Evolutionary conservation across 306 rosid species (phyloP).

Genomic region (Malus fusca): DNA sequence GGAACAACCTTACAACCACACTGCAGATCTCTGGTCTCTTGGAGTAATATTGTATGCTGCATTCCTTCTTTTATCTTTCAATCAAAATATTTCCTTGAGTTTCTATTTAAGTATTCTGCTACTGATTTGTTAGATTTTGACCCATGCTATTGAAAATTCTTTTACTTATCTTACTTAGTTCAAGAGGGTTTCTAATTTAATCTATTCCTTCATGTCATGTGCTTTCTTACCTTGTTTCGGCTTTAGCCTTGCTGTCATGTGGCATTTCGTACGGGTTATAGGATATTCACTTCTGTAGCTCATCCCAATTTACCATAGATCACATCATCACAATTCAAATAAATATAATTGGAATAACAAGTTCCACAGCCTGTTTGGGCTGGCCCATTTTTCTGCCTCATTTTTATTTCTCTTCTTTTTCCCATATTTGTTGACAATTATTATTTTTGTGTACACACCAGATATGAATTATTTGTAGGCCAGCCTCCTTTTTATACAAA

Average conservation of each 20-base stretch:
- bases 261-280: not conserved
- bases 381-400: not conserved
- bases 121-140: constrained; percentile 2
- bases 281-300: not conserved
- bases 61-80: not conserved
- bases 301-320: not conserved
- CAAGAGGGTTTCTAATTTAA: not conserved
- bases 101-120: constrained; percentile 4
- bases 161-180: constrained; percentile 9
- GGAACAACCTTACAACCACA: constrained; percentile 93
- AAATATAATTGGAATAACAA: not conserved
- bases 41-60: constrained; percentile 85
- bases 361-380: not conserved
- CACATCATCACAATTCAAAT: not conserved
- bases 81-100: constrained; percentile 6
- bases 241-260: not conserved
- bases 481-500: constrained; percentile 98
- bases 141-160: not conserved
- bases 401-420: constrained; percentile 8
- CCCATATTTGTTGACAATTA: constrained; percentile 17
- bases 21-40: constrained; percentile 97
- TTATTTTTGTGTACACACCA: constrained; percentile 27
- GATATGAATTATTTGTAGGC: constrained; percentile 98
- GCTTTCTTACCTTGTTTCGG: not conserved
- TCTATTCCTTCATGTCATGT: not conserved